A percentile compares a stretch with the other conserved stretches of the same genome.
Conservation (phyloP, 1,284 basidiomycete species). For the Veloboletus limbatus region DNA sequence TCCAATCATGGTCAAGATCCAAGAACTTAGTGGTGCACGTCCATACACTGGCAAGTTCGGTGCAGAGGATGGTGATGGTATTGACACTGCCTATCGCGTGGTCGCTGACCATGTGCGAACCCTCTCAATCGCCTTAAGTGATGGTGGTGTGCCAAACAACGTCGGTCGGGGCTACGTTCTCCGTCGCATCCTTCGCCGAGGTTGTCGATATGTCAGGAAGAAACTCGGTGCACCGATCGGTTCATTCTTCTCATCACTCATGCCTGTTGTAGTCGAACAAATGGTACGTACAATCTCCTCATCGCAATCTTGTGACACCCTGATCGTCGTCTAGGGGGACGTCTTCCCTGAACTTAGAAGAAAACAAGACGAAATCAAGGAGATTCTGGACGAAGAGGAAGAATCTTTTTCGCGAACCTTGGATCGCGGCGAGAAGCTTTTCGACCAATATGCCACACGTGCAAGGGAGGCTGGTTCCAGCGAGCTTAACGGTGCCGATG, state of each 20-base stretch:
- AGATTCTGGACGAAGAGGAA: conserved; percentile 97
- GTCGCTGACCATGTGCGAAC: conserved; percentile 97
- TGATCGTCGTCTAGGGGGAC: conserved; percentile 54
- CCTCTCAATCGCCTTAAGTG: conserved; percentile 92
- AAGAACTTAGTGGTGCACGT: conserved; percentile 86
- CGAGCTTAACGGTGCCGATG: conserved; percentile 85
- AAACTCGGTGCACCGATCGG: conserved; percentile 95
- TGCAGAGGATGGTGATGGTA: conserved; percentile 88
- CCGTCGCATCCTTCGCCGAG: conserved; percentile 87
- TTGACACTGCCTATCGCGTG: conserved; percentile 97
- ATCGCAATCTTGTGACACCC: conserved; percentile 6
- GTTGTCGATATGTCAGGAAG: conserved; percentile 92
- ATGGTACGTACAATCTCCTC: conserved; percentile 54
- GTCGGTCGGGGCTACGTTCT: conserved; percentile 96
- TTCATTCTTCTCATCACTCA: conserved; percentile 90
- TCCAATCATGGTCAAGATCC: conserved; percentile 87
- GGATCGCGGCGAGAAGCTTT: conserved; percentile 95
- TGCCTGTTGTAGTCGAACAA: conserved; percentile 86
- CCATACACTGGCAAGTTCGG: conserved; percentile 91
- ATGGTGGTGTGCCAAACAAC: conserved; percentile 95
- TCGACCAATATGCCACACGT: conserved; percentile 83
- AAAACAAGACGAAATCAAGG: conserved; percentile 84
- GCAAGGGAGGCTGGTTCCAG: conserved; percentile 65
- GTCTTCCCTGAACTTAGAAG: conserved; percentile 94
- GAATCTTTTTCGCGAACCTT: conserved; percentile 95